Percentiles rank a stretch among this genome's conserved stretches.
phyloP scores from a whole-genome alignment of 2,329 filamentous ascomycete species.

The Balansia obtecta region DNA sequence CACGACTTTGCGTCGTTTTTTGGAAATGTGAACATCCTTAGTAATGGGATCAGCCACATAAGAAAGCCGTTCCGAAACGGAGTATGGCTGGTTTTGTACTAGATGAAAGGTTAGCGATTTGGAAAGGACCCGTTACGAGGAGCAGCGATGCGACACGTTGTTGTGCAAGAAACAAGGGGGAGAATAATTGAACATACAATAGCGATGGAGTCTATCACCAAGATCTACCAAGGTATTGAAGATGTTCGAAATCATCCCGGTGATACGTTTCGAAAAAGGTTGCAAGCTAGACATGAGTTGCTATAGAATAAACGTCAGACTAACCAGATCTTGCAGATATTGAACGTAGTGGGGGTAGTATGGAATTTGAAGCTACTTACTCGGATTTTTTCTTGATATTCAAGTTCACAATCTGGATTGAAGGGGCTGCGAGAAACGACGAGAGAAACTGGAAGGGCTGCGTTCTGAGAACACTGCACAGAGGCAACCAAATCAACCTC shows the following conservation, averaged over 20 bases:
- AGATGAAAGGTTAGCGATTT: background rate
- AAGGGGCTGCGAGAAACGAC: constrained; percentile 2
- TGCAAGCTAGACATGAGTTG: constrained; percentile 13
- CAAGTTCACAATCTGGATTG: background rate
- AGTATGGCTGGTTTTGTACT: constrained; percentile 12
- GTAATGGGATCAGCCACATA: constrained; percentile 6
- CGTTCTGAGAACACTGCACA: constrained; percentile 6
- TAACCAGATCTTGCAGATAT: too few species aligned
- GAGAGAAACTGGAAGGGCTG: constrained; percentile 2
- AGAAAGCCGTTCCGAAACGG: constrained; percentile 14
- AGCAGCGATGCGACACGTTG: too few species aligned
- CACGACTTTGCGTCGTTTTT: constrained; percentile 16
- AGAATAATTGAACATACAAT: constrained; percentile 10
- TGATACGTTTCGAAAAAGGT: constrained; percentile 11
- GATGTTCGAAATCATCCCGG: constrained; percentile 19
- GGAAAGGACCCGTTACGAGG: background rate
- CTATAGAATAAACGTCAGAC: background rate
- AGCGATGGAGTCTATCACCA: constrained; percentile 14
- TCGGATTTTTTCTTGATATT: constrained; percentile 1
- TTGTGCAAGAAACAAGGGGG: background rate
- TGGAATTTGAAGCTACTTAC: background rate
- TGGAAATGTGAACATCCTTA: constrained; percentile 11
- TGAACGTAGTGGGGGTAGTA: too few species aligned
- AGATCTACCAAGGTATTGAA: constrained; percentile 15
- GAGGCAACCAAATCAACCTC: constrained; percentile 20